Conservation (phyloP, 257 asterid species). For the Echium plantagineum region DNA sequence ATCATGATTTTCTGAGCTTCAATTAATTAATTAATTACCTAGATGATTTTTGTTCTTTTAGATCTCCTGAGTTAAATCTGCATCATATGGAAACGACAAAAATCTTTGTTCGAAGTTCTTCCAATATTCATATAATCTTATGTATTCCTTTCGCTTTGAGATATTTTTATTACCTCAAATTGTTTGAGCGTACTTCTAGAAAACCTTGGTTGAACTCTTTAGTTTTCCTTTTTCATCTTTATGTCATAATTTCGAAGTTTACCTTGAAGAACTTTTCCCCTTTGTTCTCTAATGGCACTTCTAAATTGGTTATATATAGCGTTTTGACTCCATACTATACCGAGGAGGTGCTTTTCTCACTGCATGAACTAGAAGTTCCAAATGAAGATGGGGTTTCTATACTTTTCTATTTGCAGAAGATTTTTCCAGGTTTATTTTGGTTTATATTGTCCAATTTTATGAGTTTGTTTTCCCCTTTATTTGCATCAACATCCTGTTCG, state of each 20-base stretch:
- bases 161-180: too few species aligned
- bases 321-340: constrained; percentile 90
- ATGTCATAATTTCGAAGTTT: not conserved
- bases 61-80: too few species aligned
- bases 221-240: not conserved
- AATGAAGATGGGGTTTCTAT: constrained; percentile 99
- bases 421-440: constrained; percentile 70
- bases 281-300: constrained; percentile 9
- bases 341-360: constrained; percentile 91
- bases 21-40: too few species aligned
- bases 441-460: constrained; percentile 11
- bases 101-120: too few species aligned
- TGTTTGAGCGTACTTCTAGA: too few species aligned
- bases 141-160: too few species aligned
- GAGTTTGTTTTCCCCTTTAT: constrained; percentile 10
- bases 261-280: not conserved
- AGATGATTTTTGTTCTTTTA: too few species aligned
- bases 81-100: too few species aligned
- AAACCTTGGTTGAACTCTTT: too few species aligned
- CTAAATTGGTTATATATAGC: constrained; percentile 25
- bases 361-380: constrained; percentile 69
- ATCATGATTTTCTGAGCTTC: too few species aligned
- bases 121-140: too few species aligned
- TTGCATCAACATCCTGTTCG: constrained; percentile 4
- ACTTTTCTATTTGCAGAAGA: constrained; percentile 86